Base-by-base conservation (phyloP, 2,329 filamentous ascomycete genomes). In the Exserohilum rostratum region DNA sequence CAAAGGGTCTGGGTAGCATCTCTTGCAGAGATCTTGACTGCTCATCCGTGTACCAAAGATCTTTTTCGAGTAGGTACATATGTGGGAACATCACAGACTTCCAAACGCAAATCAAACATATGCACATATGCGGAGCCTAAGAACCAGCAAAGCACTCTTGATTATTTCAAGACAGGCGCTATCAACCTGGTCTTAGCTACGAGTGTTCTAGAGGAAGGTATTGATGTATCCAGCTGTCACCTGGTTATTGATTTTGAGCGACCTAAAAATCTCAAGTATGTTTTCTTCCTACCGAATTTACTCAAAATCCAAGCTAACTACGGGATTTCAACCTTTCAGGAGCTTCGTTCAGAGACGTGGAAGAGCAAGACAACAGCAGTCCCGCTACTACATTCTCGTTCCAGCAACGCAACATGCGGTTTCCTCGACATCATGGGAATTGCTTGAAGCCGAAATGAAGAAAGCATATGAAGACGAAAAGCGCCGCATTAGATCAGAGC, bases 401-500 rank as follows among this genome's bases (percentile, higher is more conserved):
- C 70, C 79, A 55, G 65, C 76, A 7, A 39, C 18, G 6, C 59
- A 54, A 11, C 50, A 3, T 63, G 72, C 30, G 66, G 78, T 37
- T 50, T 64, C 22, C 60, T 60, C 80, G 2, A 62, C 71, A 2
- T 79, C 83, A 22, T 96, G 90, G 89, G 77, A 85, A 22, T 66
- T 71, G 0, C 78, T 95, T 13, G 93, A 97, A 68, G 71, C 80
- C 3, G 78, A 85, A n/a, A 92, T 96, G 88, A 89, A 87, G 62
- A 69, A 75, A 42, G 81, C 82, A 0, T 96, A 91, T 64, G 82
- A 87, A 57, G 82, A 90, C 39, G 85, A 91, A 5, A 71, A 82
- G 56, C 80, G 87, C 18, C 73, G 82, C 46, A 68, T 82, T 0
- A 66, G 79, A 17, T 68, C 78, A 12, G 71, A 85, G 0, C 68